phyloP scores from a whole-genome alignment of 2,329 filamentous ascomycete genomes.

The Colletotrichum filicis region DNA sequence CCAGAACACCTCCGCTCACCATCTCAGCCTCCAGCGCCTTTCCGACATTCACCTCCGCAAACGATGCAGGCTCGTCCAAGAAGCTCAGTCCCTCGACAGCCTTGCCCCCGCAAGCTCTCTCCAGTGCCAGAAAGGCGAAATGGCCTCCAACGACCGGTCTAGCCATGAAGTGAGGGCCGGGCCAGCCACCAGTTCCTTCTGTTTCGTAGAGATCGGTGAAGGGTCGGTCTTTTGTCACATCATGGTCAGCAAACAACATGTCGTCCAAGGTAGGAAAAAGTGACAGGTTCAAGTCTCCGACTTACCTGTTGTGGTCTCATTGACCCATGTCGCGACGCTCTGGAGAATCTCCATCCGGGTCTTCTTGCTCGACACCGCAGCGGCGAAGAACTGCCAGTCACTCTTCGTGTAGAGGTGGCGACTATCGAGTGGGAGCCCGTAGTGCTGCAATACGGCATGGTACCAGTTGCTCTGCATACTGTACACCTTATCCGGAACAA shows the following conservation, averaged over 20 bases:
- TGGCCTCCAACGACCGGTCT: conserved; percentile 86
- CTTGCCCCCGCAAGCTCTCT: conserved; percentile 79
- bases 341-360: conserved; percentile 79
- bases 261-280: no score
- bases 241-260: neutral
- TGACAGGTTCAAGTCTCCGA: no score
- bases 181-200: conserved; percentile 80
- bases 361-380: conserved; percentile 76
- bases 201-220: conserved; percentile 88
- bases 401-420: conserved; percentile 88
- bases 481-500: conserved; percentile 82
- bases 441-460: conserved; percentile 79
- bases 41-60: conserved; percentile 47
- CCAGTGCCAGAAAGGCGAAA: conserved; percentile 86
- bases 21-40: conserved; percentile 43
- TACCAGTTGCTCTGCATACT: conserved; percentile 86
- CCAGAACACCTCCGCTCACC: conserved; percentile 35
- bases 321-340: conserved; percentile 82
- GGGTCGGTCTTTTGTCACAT: conserved; percentile 65
- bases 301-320: conserved; percentile 78
- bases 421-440: conserved; percentile 84
- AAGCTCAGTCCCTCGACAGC: conserved; percentile 68
- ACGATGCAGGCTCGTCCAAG: conserved; percentile 50
- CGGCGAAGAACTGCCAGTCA: conserved; percentile 92
- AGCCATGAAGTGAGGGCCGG: conserved; percentile 81